Evolutionary conservation across 129 eudicot species (phyloP), one percentile per base, ranked within the genome.

Genomic region (Scalesia atractyloides): DNA sequence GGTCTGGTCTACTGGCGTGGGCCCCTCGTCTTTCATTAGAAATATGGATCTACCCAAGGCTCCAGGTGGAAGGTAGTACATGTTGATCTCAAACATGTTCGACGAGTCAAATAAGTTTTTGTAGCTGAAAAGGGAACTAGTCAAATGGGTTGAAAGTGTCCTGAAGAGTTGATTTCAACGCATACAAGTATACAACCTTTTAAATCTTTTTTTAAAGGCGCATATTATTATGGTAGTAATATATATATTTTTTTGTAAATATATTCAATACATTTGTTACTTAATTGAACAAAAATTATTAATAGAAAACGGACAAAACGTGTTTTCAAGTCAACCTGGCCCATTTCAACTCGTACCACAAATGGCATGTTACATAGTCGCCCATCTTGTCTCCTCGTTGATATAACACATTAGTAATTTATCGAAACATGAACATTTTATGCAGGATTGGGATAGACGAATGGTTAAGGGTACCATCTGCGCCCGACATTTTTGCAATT

Each of bases 1-100:
- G 79, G 98, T 93, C 43, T 93, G 98, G 98, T 93, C 97, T 53
- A 93, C 98, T 13, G 98, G 98, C 62, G 98, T 93, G 68, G 98
- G 96, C 22, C 98, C 98, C 50, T 93, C 98, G n/a, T 68, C 92
- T 65, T 93, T 93, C 36, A 87, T 90, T 26, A 80, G 66, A 52
- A 26, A 75, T 70, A 78, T 88, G 52, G 96, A 86, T 72, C 20
- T 89, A 72, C 90, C 95, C 15, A 93, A 89, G 75, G 87, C 98
- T 77, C 92, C 95, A 34, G 96, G 98, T 73, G 97, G 97, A 78
- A 86, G 98, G 97, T 87, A 79, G 64, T 61, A 50, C 20, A 64
- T 24, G 22, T 5, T 66, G 43, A 67, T 13, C 34, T 26, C 37
- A 47, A 67, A 67, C 37, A 19, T 4, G 20, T 15, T 43, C 26